Percentiles rank a stretch among this genome's conserved stretches.
phyloP scores from a whole-genome alignment of 495 filamentous ascomycete genomes.

The Immersiella caudata region DNA sequence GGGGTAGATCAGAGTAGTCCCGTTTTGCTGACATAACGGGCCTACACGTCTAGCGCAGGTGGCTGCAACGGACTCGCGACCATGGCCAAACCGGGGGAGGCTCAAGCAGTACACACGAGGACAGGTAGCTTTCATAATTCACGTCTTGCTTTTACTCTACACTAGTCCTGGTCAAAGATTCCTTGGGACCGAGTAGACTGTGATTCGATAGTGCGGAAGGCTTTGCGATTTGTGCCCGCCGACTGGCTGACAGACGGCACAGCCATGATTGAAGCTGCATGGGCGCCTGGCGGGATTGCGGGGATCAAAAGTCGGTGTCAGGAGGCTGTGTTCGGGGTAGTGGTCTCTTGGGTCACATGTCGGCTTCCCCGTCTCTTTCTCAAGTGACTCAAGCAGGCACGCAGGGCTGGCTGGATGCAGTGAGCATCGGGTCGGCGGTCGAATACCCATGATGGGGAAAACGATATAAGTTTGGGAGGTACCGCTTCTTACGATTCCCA shows the following conservation, averaged over 20 bases:
- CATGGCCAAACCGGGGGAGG: slow-evolving; percentile 19
- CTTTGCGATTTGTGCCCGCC: background rate
- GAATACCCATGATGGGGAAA: background rate
- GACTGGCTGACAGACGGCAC: slow-evolving; percentile 17
- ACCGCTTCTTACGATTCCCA: background rate
- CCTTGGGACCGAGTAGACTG: background rate
- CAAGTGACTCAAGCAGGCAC: slow-evolving; percentile 16
- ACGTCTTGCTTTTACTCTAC: slow-evolving; percentile 24
- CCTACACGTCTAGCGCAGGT: background rate
- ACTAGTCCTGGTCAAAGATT: background rate
- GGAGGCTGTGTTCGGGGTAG: slow-evolving; percentile 24
- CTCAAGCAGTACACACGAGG: slow-evolving; percentile 17
- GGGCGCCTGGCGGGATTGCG: background rate
- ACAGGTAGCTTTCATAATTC: slow-evolving; percentile 36
- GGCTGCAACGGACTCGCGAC: slow-evolving; percentile 12
- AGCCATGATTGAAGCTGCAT: slow-evolving; percentile 24
- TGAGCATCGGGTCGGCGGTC: slow-evolving; percentile 2
- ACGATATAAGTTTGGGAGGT: background rate
- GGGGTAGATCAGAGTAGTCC: background rate
- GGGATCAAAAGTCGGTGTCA: slow-evolving; percentile 24
- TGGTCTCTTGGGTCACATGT: slow-evolving; percentile 18
- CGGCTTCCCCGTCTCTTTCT: background rate
- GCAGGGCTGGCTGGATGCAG: background rate
- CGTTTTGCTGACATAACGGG: background rate
- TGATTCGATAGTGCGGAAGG: slow-evolving; percentile 1